Percentiles rank a stretch among this genome's conserved stretches.
Evolutionary conservation across 768 basidiomycete species (phyloP).

Genomic region (Lactarius hengduanensis): DNA sequence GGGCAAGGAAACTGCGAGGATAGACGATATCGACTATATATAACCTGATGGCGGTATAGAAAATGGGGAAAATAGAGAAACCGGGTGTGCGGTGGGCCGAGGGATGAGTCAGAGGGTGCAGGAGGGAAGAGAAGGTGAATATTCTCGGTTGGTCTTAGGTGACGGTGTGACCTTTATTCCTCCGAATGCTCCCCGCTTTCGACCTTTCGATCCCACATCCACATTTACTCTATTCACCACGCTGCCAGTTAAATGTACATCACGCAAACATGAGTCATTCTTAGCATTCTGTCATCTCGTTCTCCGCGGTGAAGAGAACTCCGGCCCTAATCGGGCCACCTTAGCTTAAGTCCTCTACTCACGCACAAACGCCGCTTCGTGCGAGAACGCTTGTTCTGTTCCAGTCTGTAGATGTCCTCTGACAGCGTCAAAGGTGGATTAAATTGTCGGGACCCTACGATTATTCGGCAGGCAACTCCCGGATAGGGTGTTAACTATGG

Average conservation of each 20-base stretch:
- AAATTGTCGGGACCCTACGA: neutral
- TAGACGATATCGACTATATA: slow-evolving; percentile 17
- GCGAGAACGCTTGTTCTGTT: slow-evolving; percentile 17
- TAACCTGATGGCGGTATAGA: slow-evolving; percentile 17
- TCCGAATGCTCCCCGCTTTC: neutral
- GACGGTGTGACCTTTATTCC: slow-evolving; percentile 16
- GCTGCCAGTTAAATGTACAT: slow-evolving; percentile 1
- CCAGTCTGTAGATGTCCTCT: neutral
- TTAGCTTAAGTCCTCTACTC: slow-evolving; percentile 5
- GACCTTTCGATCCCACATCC: slow-evolving; percentile 3
- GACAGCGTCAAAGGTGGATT: neutral
- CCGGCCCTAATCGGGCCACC: slow-evolving; percentile 8
- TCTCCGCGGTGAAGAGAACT: slow-evolving; percentile 10
- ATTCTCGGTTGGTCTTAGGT: neutral
- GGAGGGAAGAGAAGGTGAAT: neutral
- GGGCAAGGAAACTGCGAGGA: slow-evolving; percentile 15
- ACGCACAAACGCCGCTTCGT: slow-evolving; percentile 12
- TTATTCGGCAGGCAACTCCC: slow-evolving; percentile 6
- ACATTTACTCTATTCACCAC: slow-evolving; percentile 3
- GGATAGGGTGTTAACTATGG: neutral
- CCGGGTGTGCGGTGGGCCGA: slow-evolving; percentile 7
- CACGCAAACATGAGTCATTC: neutral
- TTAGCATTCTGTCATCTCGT: slow-evolving; percentile 3
- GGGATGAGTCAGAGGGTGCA: slow-evolving; percentile 8
- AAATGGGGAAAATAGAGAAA: neutral